Percentiles rank a stretch among this genome's conserved stretches.
phyloP scores from a whole-genome alignment of 2,329 filamentous ascomycete species.

The Huntiella moniliformis region DNA sequence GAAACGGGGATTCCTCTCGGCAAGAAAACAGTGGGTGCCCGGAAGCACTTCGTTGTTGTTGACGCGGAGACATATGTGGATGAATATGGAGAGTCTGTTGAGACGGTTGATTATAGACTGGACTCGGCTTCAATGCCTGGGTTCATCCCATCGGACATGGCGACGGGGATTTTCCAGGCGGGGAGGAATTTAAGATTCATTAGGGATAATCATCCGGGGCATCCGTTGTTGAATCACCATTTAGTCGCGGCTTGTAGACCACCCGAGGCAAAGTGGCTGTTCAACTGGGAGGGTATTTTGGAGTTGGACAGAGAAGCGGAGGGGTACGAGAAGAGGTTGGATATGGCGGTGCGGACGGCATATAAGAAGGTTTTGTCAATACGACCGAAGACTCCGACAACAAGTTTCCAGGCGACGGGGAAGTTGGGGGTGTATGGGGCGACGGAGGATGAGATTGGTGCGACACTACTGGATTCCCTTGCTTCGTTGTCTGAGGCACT shows the following conservation, averaged over 20 bases:
- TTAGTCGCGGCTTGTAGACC: slow-evolving; percentile 28
- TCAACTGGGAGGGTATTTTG: slow-evolving; percentile 52
- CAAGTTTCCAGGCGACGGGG: slow-evolving; percentile 3
- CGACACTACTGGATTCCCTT: slow-evolving; percentile 32
- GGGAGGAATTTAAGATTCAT: slow-evolving; percentile 60
- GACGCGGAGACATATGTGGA: slow-evolving; percentile 36
- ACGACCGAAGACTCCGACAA: slow-evolving; percentile 1
- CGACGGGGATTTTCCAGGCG: slow-evolving; percentile 56
- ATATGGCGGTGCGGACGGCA: slow-evolving; percentile 12
- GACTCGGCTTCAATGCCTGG: slow-evolving; percentile 47
- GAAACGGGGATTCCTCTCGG: slow-evolving; percentile 36
- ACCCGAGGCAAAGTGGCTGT: slow-evolving; percentile 47
- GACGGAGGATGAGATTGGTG: slow-evolving; percentile 27
- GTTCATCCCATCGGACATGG: slow-evolving; percentile 54
- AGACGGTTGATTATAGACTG: slow-evolving; percentile 42
- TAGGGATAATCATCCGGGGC: slow-evolving; percentile 48
- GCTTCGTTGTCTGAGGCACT: slow-evolving; percentile 22
- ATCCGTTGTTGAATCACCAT: slow-evolving; percentile 42
- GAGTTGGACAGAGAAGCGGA: slow-evolving; percentile 40
- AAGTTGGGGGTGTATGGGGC: slow-evolving; percentile 30
- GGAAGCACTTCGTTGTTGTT: slow-evolving; percentile 41
- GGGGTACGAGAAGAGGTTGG: slow-evolving; percentile 18
- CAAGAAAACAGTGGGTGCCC: slow-evolving; percentile 25
- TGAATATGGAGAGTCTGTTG: slow-evolving; percentile 37
- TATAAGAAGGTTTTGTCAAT: background rate